Percentiles rank a stretch among this genome's conserved stretches.
These are phyloP conservation scores for Monilinia laxa DNA, from an alignment of 2,329 filamentous ascomycete species.

Conservation along the genomic window DNA sequence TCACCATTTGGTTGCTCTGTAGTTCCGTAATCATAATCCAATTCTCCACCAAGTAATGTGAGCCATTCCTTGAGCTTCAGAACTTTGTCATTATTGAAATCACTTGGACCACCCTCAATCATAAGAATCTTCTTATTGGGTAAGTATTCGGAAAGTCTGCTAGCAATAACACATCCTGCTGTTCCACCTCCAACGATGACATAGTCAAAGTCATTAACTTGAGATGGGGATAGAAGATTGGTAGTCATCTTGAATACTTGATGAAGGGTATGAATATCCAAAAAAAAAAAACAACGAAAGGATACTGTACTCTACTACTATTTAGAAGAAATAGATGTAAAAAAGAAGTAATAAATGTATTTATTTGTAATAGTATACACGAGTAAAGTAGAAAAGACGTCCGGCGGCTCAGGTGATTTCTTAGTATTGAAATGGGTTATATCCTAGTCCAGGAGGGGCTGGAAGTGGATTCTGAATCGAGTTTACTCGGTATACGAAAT, in stretches of 20 bases:
- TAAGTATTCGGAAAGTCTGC: conserved; percentile 66
- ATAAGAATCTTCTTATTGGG: conserved; percentile 78
- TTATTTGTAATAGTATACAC: conserved; percentile 20
- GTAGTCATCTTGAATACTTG: conserved; percentile 37
- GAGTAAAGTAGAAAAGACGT: neutral
- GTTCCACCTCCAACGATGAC: conserved; percentile 53
- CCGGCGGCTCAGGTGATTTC: conserved; percentile 16
- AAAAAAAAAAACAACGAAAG: neutral
- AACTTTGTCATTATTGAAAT: conserved; percentile 84
- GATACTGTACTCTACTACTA: neutral
- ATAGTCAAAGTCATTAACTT: conserved; percentile 47
- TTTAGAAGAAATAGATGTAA: conserved; percentile 1
- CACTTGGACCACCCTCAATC: conserved; percentile 86
- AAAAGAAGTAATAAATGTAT: neutral
- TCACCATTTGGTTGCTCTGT: conserved; percentile 86
- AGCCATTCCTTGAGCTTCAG: conserved; percentile 87
- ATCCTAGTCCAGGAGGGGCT: conserved; percentile 20
- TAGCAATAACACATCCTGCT: conserved; percentile 49
- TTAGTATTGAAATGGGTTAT: neutral
- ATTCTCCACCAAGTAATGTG: conserved; percentile 76
- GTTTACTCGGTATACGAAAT: neutral
- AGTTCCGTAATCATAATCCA: conserved; percentile 89
- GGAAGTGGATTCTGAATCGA: conserved; percentile 16
- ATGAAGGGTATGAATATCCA: neutral
- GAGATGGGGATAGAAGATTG: conserved; percentile 36